Conservation (phyloP, 2,329 filamentous ascomycete genomes). For the Hypoxylon sp. region DNA sequence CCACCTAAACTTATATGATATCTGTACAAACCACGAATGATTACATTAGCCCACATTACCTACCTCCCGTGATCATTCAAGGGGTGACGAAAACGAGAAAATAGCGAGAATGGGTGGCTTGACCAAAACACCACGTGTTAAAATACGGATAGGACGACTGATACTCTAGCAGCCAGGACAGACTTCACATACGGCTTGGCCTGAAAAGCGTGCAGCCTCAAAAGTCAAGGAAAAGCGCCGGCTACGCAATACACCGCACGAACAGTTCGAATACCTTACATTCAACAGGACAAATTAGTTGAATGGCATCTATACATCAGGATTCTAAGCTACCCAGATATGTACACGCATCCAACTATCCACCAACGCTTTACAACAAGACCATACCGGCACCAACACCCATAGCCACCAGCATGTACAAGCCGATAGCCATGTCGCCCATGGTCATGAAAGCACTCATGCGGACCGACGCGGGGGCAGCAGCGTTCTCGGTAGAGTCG, state of each 20-base stretch:
- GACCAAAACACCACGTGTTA: too few relatives aligned
- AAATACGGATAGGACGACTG: too few relatives aligned
- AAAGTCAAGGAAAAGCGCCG: too few relatives aligned
- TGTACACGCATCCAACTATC: constrained; percentile 12
- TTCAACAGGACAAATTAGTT: not conserved
- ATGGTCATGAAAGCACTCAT: constrained; percentile 57
- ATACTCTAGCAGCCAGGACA: too few relatives aligned
- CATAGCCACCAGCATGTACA: constrained; percentile 65
- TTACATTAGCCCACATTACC: too few relatives aligned
- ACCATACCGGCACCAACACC: constrained; percentile 66
- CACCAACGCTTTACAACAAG: constrained; percentile 57
- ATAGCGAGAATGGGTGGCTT: too few relatives aligned
- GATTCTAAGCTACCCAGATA: constrained; percentile 11
- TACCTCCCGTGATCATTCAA: too few relatives aligned
- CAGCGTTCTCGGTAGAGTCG: constrained; percentile 47
- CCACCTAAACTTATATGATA: not conserved
- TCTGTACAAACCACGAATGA: not conserved
- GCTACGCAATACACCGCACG: too few relatives aligned
- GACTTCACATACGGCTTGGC: too few relatives aligned
- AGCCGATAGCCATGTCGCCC: constrained; percentile 61
- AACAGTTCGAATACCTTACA: too few relatives aligned
- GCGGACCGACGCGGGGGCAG: constrained; percentile 54
- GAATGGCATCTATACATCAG: constrained; percentile 11
- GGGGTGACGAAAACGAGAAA: too few relatives aligned
- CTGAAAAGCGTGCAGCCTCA: too few relatives aligned